These are phyloP conservation scores for Fereydounia khargensis DNA, from an alignment of 1,284 basidiomycete genomes.

Conservation along the genomic window DNA sequence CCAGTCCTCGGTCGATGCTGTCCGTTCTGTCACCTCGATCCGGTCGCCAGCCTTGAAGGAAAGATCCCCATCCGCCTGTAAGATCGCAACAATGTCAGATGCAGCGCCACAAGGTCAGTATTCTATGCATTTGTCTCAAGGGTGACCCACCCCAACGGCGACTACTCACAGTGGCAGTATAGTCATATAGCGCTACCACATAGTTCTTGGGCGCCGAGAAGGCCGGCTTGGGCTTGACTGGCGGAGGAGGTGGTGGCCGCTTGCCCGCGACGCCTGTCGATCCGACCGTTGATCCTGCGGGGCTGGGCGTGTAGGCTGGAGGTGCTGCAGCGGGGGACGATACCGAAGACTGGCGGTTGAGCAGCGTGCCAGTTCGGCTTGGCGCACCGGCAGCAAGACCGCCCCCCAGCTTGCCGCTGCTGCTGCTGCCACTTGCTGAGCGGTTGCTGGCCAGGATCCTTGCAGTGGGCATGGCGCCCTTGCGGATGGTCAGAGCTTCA, in stretches of 20 bases:
- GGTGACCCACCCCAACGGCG: no score
- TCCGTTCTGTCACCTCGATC: slow-evolving; percentile 86
- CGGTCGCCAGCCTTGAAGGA: slow-evolving; percentile 87
- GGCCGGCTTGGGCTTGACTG: slow-evolving; percentile 76
- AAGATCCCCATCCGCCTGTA: slow-evolving; percentile 73
- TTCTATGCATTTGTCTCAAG: no score
- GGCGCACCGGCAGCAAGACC: slow-evolving; percentile 23
- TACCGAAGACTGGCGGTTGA: slow-evolving; percentile 1
- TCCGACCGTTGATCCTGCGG: slow-evolving; percentile 23
- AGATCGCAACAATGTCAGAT: no score
- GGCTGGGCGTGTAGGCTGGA: slow-evolving; percentile 52
- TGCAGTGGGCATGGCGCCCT: slow-evolving; percentile 36
- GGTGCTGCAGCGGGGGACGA: slow-evolving; percentile 13
- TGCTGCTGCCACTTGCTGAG: neutral
- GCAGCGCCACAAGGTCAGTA: no score
- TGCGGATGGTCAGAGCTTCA: slow-evolving; percentile 45
- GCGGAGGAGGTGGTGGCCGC: slow-evolving; percentile 79
- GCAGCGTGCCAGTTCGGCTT: slow-evolving; percentile 12
- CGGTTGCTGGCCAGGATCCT: slow-evolving; percentile 30
- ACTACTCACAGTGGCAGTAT: slow-evolving; percentile 65
- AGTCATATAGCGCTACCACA: slow-evolving; percentile 93
- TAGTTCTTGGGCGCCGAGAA: slow-evolving; percentile 65
- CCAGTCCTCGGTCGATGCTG: slow-evolving; percentile 87
- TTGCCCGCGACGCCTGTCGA: slow-evolving; percentile 63
- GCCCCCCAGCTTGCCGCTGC: slow-evolving; percentile 5